phyloP scores from a whole-genome alignment of 163 green algal genomes.

The Volvox carteri region DNA sequence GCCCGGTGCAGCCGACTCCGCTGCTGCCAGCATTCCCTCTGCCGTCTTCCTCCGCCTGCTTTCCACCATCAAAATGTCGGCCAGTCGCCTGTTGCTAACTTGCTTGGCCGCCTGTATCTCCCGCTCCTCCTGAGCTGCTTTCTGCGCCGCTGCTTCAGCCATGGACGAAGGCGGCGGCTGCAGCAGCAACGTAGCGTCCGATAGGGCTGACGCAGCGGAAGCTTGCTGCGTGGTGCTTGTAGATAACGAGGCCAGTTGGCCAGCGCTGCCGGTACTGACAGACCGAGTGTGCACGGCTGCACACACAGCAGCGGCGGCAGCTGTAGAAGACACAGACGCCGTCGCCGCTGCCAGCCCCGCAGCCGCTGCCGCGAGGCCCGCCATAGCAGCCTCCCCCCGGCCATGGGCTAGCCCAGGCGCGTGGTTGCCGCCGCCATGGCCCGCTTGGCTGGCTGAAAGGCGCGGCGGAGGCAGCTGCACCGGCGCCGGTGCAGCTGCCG shows the following conservation, averaged over 20 bases:
- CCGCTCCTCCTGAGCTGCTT: constrained; percentile 19
- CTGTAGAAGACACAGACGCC: too few species aligned
- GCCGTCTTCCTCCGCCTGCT: not conserved
- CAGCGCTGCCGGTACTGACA: too few species aligned
- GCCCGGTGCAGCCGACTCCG: too few species aligned
- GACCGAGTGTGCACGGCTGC: too few species aligned
- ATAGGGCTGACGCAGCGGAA: too few species aligned
- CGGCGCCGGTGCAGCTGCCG: not conserved
- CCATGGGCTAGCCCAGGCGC: not conserved
- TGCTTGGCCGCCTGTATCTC: constrained; percentile 20
- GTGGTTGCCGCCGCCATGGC: not conserved
- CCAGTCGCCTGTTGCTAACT: constrained; percentile 19
- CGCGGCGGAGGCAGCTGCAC: not conserved
- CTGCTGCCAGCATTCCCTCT: too few species aligned
- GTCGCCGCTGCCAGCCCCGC: constrained; percentile 17
- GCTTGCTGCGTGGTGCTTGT: too few species aligned
- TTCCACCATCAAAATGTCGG: constrained; percentile 3
- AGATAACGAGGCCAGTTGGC: too few species aligned
- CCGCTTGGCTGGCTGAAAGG: not conserved
- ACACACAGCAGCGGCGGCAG: too few species aligned
- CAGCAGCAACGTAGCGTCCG: too few species aligned
- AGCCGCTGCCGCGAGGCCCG: not conserved
- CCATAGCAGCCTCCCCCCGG: not conserved
- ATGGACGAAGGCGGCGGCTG: not conserved
- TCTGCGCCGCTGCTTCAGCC: not conserved